phyloP scores from a whole-genome alignment of 148 eudicot genomes.

The Vaccinium darrowii region DNA sequence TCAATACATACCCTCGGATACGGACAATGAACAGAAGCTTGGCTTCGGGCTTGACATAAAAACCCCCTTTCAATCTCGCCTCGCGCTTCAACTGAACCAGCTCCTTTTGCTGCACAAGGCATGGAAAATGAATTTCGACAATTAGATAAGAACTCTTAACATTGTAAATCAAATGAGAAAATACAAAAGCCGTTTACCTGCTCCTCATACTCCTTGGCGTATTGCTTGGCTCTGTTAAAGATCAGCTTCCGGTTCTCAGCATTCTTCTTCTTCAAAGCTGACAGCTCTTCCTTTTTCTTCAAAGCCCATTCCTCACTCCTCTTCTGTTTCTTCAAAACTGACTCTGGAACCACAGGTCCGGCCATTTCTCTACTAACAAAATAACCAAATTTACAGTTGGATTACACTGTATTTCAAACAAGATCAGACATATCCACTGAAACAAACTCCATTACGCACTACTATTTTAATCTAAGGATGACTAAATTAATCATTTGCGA shows the following conservation, averaged over 20 bases:
- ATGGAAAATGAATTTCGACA: background rate
- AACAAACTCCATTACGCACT: background rate
- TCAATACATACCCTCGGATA: conserved; percentile 51
- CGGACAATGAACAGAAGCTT: conserved; percentile 69
- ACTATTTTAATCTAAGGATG: background rate
- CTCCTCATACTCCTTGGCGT: conserved; percentile 57
- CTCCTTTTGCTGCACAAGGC: conserved; percentile 47
- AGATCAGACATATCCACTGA: too few species aligned
- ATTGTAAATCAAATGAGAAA: background rate
- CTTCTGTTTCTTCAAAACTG: conserved; percentile 81
- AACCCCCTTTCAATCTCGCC: conserved; percentile 63
- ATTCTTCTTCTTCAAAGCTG: conserved; percentile 50
- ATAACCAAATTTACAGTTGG: background rate
- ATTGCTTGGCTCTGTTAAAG: conserved; percentile 53
- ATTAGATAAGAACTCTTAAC: background rate
- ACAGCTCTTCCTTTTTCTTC: conserved; percentile 49
- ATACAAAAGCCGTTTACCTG: conserved; percentile 37
- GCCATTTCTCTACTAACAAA: conserved; percentile 37
- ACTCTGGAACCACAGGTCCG: conserved; percentile 68
- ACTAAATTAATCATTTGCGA: too few species aligned
- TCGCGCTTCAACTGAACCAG: conserved; percentile 56
- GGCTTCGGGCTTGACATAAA: conserved; percentile 67
- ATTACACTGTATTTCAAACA: background rate
- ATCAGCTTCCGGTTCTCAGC: conserved; percentile 22
- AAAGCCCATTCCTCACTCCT: conserved; percentile 66